Base-by-base conservation (phyloP, 2,329 filamentous ascomycete species). In the Ascochyta rabiei region DNA sequence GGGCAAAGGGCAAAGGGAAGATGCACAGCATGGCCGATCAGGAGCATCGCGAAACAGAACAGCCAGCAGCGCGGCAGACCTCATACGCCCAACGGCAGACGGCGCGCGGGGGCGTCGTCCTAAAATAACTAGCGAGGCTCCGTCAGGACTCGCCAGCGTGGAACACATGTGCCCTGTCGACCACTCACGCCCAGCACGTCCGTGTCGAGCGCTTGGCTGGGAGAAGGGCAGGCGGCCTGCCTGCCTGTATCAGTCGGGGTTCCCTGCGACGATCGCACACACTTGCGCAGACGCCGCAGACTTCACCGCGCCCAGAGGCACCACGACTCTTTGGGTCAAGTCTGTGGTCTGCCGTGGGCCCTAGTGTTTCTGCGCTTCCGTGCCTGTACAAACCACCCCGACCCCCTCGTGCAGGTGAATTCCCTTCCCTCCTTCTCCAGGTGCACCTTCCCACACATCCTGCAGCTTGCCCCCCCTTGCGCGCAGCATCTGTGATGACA, bases 371-470 rank as follows among this genome's bases (percentile, higher is more conserved):
- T 52, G 57, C 57, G 41, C 50, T 48, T 54, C 54, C 52, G 54
- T 62, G 53, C 63, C 60, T 60, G 57, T 67, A 63, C 60, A 64
- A 67, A 67, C 66, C 48, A 51, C 31, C 57, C 55, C 57, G 48
- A 30, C 56, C 57, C 62, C 63, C 62, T 63, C 60, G 57, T 53
- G 53, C 56, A 43, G 46, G 43, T 24, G 10, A 41, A 49, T 38
- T 61, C 48, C 51, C 49, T 46, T 28, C 37, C 43, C 39, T 42
- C 46, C 39, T 33, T 35, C 35, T 59, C 53, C 63, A 60, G 53
- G 51, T 59, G 53, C 59, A 55, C 53, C 50, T 56, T 56, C 56
- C 59, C 52, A 52, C 57, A 48, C 43, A 45, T 48, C 55, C 48
- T 56, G 55, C 54, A 48, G 43, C 63, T 63, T 55, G 26, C 42